phyloP scores from a whole-genome alignment of 2,329 filamentous ascomycete genomes.

The Botrytis paeoniae region DNA sequence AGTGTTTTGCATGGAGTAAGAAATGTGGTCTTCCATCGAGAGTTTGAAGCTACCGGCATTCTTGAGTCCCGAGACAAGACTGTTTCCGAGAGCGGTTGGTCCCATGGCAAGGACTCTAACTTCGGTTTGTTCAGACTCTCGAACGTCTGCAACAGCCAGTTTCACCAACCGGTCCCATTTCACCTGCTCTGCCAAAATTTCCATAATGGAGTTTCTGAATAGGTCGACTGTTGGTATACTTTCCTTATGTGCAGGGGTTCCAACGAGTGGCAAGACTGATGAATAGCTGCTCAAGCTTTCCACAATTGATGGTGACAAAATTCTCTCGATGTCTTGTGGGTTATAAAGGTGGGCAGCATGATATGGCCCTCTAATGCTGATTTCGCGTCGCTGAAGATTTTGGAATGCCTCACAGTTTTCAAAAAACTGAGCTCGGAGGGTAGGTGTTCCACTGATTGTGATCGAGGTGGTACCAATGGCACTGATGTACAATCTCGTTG shows the following conservation, averaged over 20 bases:
- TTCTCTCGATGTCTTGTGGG: conserved; percentile 27
- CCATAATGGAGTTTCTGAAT: conserved; percentile 25
- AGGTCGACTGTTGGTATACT: conserved; percentile 21
- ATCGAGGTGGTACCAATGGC: conserved; percentile 24
- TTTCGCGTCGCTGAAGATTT: conserved; percentile 23
- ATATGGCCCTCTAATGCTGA: conserved; percentile 33
- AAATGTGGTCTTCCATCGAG: conserved; percentile 27
- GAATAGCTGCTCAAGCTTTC: conserved; percentile 18
- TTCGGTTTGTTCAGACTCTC: conserved; percentile 14
- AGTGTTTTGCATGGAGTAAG: conserved; percentile 23
- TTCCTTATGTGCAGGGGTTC: conserved; percentile 13
- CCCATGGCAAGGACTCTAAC: conserved; percentile 29
- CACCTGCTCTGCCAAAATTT: conserved; percentile 24
- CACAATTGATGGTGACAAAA: conserved; percentile 25
- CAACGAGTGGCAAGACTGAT: conserved; percentile 21
- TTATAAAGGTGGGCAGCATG: conserved; percentile 37
- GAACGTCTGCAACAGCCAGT: conserved; percentile 19
- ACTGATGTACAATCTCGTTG: conserved; percentile 28
- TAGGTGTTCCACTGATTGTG: conserved; percentile 30
- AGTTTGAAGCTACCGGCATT: conserved; percentile 16
- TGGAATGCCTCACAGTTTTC: conserved; percentile 20
- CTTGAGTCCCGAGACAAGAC: conserved; percentile 17
- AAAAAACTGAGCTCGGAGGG: conserved; percentile 23
- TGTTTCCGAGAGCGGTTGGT: conserved; percentile 26
- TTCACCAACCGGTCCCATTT: conserved; percentile 26